phyloP scores from a whole-genome alignment of 768 basidiomycete genomes.

The Boletus rubropictus region DNA sequence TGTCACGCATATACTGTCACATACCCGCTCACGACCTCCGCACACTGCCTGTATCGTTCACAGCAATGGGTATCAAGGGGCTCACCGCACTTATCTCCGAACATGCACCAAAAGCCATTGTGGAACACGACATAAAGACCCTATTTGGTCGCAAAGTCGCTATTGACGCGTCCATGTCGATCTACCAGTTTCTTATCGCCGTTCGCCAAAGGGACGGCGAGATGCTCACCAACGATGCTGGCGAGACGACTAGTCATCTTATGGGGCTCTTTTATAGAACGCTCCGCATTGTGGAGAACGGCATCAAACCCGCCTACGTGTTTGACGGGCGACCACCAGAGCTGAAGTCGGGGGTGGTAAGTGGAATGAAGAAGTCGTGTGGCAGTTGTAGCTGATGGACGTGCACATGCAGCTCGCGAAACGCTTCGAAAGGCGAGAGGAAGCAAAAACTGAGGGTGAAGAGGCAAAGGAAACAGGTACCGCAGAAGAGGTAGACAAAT shows the following conservation, averaged over 20 bases:
- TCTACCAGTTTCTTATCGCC: constrained; percentile 97
- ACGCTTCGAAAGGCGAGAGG: constrained; percentile 85
- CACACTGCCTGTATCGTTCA: neutral
- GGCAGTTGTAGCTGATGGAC: neutral
- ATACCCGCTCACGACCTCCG: neutral
- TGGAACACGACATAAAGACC: constrained; percentile 92
- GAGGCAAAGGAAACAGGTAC: constrained; percentile 97
- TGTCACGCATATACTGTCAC: constrained; percentile 14
- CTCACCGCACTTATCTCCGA: constrained; percentile 85
- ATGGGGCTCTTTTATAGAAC: constrained; percentile 99
- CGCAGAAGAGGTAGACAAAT: constrained; percentile 85
- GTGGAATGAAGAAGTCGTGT: constrained; percentile 30
- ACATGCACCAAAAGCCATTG: constrained; percentile 82
- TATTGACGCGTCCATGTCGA: constrained; percentile 96
- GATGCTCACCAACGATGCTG: constrained; percentile 93
- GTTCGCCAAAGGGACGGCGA: constrained; percentile 96
- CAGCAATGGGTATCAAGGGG: constrained; percentile 88
- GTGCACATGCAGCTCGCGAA: constrained; percentile 69
- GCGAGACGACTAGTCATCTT: constrained; percentile 96
- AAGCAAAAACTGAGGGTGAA: constrained; percentile 91
- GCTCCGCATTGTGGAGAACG: constrained; percentile 96
- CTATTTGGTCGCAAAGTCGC: constrained; percentile 98
- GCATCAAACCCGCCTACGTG: constrained; percentile 96
- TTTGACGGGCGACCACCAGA: constrained; percentile 99
- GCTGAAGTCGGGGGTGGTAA: constrained; percentile 91